A percentile compares a stretch with the other conserved stretches of the same genome.
These are phyloP conservation scores for Colletotrichum cereale DNA, from an alignment of 2,329 filamentous ascomycete species.

Conservation along the genomic window DNA sequence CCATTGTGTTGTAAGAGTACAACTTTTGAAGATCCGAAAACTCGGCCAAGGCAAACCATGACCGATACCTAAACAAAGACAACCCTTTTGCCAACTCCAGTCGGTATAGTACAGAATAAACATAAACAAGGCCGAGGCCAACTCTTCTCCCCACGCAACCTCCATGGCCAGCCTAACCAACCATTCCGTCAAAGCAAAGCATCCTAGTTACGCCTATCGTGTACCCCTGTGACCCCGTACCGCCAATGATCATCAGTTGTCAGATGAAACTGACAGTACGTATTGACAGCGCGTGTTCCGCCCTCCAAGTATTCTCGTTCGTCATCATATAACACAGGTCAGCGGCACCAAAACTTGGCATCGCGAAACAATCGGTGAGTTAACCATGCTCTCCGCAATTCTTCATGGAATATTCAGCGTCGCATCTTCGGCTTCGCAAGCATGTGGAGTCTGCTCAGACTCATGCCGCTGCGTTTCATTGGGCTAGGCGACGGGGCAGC, in stretches of 20 bases:
- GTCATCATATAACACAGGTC: constrained; percentile 36
- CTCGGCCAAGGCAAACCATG: constrained; percentile 11
- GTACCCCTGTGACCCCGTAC: constrained; percentile 4
- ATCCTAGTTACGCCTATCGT: constrained; percentile 31
- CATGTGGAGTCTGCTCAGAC: constrained; percentile 71
- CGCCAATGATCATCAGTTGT: not conserved
- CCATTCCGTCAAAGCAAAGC: constrained; percentile 20
- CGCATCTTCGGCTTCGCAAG: constrained; percentile 71
- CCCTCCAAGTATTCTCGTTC: not conserved
- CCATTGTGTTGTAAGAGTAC: constrained; percentile 8
- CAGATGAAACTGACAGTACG: not conserved
- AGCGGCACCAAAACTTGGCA: not conserved
- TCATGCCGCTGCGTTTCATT: constrained; percentile 63
- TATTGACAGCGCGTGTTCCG: not conserved
- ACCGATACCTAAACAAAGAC: constrained; percentile 21
- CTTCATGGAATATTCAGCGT: constrained; percentile 49
- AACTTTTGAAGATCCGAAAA: constrained; percentile 29
- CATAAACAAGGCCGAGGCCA: constrained; percentile 30
- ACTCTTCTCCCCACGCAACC: constrained; percentile 11
- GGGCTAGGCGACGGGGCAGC: constrained; percentile 53
- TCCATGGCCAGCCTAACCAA: constrained; percentile 15
- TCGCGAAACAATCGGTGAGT: not conserved
- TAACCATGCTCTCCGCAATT: not conserved
- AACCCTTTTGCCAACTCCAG: constrained; percentile 22
- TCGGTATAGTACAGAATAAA: constrained; percentile 32